Evolutionary conservation across 1,284 basidiomycete species (phyloP), one percentile per base, ranked within the genome.

Genomic region (Amylostereum chailletii): DNA sequence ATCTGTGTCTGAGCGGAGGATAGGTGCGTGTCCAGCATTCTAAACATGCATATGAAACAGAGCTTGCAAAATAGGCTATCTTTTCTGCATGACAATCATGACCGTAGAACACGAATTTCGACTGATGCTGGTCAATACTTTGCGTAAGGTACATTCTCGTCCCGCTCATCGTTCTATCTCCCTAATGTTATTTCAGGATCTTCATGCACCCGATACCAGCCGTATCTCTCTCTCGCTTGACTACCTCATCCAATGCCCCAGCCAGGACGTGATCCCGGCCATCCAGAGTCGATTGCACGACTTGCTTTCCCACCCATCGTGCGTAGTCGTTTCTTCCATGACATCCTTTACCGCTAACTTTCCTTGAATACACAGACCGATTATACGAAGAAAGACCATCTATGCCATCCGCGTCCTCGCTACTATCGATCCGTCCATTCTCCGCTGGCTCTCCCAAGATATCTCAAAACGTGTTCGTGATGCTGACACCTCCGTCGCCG

Each of bases 121-220:
- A 51, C 68, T 90, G n/a, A 87, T 90, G 86, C 69, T 90, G 9
- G 80, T 90, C 42, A 90, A 90, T 55, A 89, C 87, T 1, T 59
- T 89, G 38, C 80, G 86, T 53, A 90, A 90, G 73, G 86, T 81
- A 56, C n/a, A 29, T 46, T 31, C 6, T 34, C 8, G 34, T 33
- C 32, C 30, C 37, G 34, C 33, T 47, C 27, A 46, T 42, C 4
- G 19, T 43, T 46, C 42, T 26, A 29, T 51, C 34, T 53, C 27
- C 32, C 19, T 42, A 27, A 49, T 38, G 5, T 40, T 51, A 36
- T 50, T 36, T 44, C 50, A 87, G 87, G 84, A 90, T 60, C 59
- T 90, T 34, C 82, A 86, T 61, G 76, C 76, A 52, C 51, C 67
- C 2, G 65, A 70, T 3, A 56, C 75, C 31, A 58, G 78, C 29